Conservation (phyloP, 1,284 basidiomycete genomes). For the Microbotryum intermedium region DNA sequence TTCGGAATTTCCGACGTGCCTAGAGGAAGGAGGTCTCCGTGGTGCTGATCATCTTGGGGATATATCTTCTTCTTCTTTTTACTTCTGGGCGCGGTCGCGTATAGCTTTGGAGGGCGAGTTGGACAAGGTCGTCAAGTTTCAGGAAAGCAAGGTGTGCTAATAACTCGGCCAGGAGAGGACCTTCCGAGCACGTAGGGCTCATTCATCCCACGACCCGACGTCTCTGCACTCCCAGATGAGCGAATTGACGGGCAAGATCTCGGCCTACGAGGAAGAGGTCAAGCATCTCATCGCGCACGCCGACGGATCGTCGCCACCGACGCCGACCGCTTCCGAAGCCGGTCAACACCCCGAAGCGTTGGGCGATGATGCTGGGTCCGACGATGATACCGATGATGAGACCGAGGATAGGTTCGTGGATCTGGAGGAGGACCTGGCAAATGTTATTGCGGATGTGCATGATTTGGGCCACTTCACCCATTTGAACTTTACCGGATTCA, state of each 20-base stretch:
- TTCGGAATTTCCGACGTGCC: too few relatives aligned
- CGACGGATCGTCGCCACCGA: slow-evolving; percentile 28
- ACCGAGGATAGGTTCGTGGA: slow-evolving; percentile 81
- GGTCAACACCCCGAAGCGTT: slow-evolving; percentile 51
- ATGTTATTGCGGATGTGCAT: slow-evolving; percentile 94
- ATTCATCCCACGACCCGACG: not conserved
- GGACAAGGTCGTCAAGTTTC: slow-evolving; percentile 93
- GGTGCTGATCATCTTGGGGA: too few relatives aligned
- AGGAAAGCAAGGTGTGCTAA: slow-evolving; percentile 67
- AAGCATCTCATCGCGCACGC: slow-evolving; percentile 54
- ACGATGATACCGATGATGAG: slow-evolving; percentile 48
- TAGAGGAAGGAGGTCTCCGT: too few relatives aligned
- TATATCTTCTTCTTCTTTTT: not conserved
- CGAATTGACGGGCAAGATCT: slow-evolving; percentile 71
- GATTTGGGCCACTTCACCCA: slow-evolving; percentile 60
- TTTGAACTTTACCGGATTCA: slow-evolving; percentile 72
- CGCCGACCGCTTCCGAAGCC: slow-evolving; percentile 33
- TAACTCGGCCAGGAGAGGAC: not conserved
- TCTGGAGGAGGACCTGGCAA: slow-evolving; percentile 90
- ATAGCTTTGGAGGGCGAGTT: slow-evolving; percentile 66
- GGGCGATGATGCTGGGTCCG: slow-evolving; percentile 46
- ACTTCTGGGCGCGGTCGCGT: not conserved
- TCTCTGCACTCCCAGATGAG: slow-evolving; percentile 50
- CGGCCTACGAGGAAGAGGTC: slow-evolving; percentile 68
- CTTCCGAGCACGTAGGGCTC: not conserved